Base-by-base conservation (phyloP, 1,139 yeast species). In the Yamadazyma buinensis region DNA sequence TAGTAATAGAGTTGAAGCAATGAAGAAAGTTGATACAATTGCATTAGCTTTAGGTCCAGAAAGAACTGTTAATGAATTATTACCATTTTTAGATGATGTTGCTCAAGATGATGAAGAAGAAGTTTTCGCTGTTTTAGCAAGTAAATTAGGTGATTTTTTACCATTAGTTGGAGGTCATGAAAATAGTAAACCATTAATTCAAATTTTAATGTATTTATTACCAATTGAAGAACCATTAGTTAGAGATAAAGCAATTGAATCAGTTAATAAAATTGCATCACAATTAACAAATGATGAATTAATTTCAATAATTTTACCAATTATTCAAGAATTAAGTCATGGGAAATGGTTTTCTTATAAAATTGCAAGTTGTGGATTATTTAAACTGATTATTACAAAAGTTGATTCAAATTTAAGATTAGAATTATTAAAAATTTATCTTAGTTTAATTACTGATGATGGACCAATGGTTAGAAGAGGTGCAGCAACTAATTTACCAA, bases 41-140 rank as follows among this genome's bases (percentile, higher is more conserved):
- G 96, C 97, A 30, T 69, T 88, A 42, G 98, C 98, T 2, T 68
- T 94, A 43, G 98, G 98, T 8, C 94, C 95, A 7, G 95, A 87
- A 56, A 76, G 98, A 54, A 86, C 97, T 13, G 74, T 95, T 41
- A 73, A 75, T 33, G 98, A 94, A 59, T 72, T 94, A 54, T 71
- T 94, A 40, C 97, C 97, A 24, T 92, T 92, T 56, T 72, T 94
- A 44, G 63, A 60, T 43, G 86, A 84, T 49, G 97, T 88, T 29
- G 90, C 97, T 9, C 96, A 92, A 48, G 99, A 92, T 52, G 99
- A 94, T 57, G 98, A 94, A 61, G 99, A 94, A 59, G 99, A 94
- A 61, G 96, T 94, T 7, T 82, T 92, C 59, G 87, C 97, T 1
- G 94, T 88, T 14, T 73, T 94, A 47, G 97, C 97, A 3, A 85